A percentile compares a stretch with the other conserved stretches of the same genome.
Evolutionary conservation across 2,329 filamentous ascomycete genomes (phyloP).

Genomic region (Talaromyces funiculosus): DNA sequence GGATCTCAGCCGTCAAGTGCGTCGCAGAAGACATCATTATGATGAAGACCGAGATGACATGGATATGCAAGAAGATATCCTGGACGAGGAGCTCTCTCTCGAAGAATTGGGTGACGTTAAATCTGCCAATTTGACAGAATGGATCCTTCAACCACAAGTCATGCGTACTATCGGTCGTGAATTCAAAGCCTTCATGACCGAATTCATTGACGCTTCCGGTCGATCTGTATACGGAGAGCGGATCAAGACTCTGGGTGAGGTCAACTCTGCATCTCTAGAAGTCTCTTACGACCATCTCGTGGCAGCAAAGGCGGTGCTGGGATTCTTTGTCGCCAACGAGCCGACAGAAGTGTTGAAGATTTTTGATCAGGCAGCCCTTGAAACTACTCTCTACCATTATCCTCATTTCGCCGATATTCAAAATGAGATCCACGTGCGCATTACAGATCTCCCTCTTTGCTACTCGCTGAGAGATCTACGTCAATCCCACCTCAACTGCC

Average conservation of each 20-base stretch:
- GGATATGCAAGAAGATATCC: slow-evolving; percentile 84
- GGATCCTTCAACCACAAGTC: slow-evolving; percentile 85
- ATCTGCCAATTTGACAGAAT: slow-evolving; percentile 85
- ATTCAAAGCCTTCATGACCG: slow-evolving; percentile 95
- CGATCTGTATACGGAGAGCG: slow-evolving; percentile 91
- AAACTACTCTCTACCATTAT: slow-evolving; percentile 91
- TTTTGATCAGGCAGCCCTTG: slow-evolving; percentile 95
- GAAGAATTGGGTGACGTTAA: slow-evolving; percentile 92
- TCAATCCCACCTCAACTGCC: slow-evolving; percentile 90
- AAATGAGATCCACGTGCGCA: slow-evolving; percentile 94
- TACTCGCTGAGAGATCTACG: slow-evolving; percentile 93
- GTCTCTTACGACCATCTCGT: slow-evolving; percentile 92
- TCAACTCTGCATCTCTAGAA: slow-evolving; percentile 93
- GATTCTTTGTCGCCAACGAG: slow-evolving; percentile 93
- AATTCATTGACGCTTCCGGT: slow-evolving; percentile 85
- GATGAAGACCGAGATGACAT: slow-evolving; percentile 89
- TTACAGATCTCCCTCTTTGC: slow-evolving; percentile 87
- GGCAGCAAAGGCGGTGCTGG: slow-evolving; percentile 84
- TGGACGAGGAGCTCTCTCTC: slow-evolving; percentile 90
- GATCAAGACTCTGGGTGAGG: slow-evolving; percentile 89
- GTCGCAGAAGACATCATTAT: slow-evolving; percentile 80
- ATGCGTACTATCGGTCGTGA: slow-evolving; percentile 91
- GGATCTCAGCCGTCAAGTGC: slow-evolving; percentile 78
- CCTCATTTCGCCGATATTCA: slow-evolving; percentile 97
- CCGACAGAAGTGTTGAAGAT: slow-evolving; percentile 93